Percentiles rank a stretch among this genome's conserved stretches.
Conservation (phyloP, 768 basidiomycete species). For the Hydnomerulius pinastri region DNA sequence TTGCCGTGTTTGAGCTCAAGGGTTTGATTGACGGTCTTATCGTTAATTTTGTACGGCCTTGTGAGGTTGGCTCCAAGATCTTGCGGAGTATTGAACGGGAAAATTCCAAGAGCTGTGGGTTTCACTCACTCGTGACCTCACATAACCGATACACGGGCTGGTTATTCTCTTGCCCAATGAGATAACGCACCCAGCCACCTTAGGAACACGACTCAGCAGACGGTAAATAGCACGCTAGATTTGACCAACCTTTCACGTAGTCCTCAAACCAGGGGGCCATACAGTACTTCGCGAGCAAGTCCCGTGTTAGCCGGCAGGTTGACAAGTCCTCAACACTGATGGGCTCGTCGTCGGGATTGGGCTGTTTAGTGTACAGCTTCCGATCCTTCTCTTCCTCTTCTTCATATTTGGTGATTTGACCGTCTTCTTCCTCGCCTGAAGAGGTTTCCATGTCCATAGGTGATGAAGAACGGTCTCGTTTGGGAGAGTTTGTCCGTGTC, state of each 20-base stretch:
- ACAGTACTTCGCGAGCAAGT: constrained; percentile 69
- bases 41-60: constrained; percentile 75
- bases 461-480: constrained; percentile 73
- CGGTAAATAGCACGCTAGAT: background rate
- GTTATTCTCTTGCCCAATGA: constrained; percentile 65
- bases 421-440: constrained; percentile 76
- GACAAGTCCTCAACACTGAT: constrained; percentile 60
- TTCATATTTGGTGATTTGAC: constrained; percentile 71
- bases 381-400: constrained; percentile 71
- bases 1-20: constrained; percentile 81
- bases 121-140: constrained; percentile 67
- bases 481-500: constrained; percentile 56
- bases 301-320: constrained; percentile 64
- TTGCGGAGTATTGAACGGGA: constrained; percentile 30
- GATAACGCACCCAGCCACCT: constrained; percentile 88
- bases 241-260: constrained; percentile 64
- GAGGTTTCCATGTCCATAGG: constrained; percentile 87
- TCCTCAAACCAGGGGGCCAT: constrained; percentile 86
- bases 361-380: constrained; percentile 47
- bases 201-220: constrained; percentile 9
- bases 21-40: constrained; percentile 60
- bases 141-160: constrained; percentile 79
- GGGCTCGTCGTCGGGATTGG: constrained; percentile 46
- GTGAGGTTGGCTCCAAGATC: constrained; percentile 52
- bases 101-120: background rate